phyloP scores from a whole-genome alignment of 2,329 filamentous ascomycete genomes.

The Mycosphaerelloides madeirae region DNA sequence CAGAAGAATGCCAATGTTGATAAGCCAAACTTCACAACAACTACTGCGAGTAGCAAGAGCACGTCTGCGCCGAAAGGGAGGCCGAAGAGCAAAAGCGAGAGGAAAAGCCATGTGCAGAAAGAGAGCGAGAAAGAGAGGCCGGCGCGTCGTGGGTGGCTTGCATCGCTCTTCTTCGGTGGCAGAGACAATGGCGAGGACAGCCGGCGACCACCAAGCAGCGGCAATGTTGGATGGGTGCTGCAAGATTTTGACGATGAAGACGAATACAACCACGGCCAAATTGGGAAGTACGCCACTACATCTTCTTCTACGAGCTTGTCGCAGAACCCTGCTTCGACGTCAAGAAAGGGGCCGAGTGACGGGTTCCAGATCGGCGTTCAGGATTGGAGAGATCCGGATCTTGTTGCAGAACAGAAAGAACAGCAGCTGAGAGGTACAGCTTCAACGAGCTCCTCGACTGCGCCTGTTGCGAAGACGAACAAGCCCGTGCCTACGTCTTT shows the following conservation, averaged over 20 bases:
- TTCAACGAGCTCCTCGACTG: constrained; percentile 16
- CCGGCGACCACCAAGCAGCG: constrained; percentile 65
- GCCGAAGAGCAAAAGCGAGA: constrained; percentile 8
- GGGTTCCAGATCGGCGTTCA: constrained; percentile 78
- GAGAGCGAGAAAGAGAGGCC: constrained; percentile 9
- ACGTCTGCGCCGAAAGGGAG: constrained; percentile 13
- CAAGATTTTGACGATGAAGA: constrained; percentile 62
- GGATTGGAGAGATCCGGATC: constrained; percentile 77
- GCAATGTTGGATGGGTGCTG: constrained; percentile 68
- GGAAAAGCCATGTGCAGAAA: constrained; percentile 25
- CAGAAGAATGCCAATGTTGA: constrained; percentile 13
- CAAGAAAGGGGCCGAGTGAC: constrained; percentile 43
- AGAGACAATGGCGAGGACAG: constrained; percentile 37
- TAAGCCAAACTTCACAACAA: constrained; percentile 27
- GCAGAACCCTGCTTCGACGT: constrained; percentile 29
- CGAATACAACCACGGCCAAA: constrained; percentile 42
- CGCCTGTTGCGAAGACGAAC: constrained; percentile 25
- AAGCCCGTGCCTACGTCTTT: constrained; percentile 22
- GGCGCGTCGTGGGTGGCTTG: constrained; percentile 38
- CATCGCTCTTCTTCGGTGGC: constrained; percentile 35
- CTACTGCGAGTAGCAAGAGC: constrained; percentile 17
- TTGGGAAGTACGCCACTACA: constrained; percentile 13
- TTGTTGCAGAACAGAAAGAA: constrained; percentile 48
- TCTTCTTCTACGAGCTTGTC: constrained; percentile 27
- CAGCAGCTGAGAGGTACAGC: constrained; percentile 20